Evolutionary conservation across 1,284 basidiomycete species (phyloP), one percentile per base, ranked within the genome.

Genomic region (Coriolopsis trogii): DNA sequence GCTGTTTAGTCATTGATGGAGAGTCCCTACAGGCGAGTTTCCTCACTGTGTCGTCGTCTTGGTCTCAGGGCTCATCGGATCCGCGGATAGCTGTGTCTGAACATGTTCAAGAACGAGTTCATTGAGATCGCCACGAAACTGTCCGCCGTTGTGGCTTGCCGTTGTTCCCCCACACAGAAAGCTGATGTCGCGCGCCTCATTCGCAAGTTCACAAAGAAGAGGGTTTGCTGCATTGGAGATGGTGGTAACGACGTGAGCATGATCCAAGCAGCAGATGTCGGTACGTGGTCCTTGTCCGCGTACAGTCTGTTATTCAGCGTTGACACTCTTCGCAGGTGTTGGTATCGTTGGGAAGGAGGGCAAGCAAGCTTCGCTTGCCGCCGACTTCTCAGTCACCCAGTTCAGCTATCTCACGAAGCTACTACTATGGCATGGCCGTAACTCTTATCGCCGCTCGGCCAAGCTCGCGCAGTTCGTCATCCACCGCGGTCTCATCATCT

Each of bases 301-400:
- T 30, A 15, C 5, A 16, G 6, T 18, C 4, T 2, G 3, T n/a
- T 13, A 13, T 21, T 8, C 4, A n/a, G 16, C 31, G 16, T 6
- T 31, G 4, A 10, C 42, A n/a, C 28, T 41, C 9, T 24, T 12
- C 12, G 4, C 53, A 94, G 95, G 95, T 29, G 84, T 99, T 26
- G 97, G 97, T 26, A 99, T 99, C 55, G 95, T 98, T 6, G 97
- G 97, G 15, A 99, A 99, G 69, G 97, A 99, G 75, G 97, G 97
- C 13, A 96, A 93, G 69, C 97, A 99, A 71, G 97, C 97, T 0
- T 97, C 95, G 0, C 81, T 99, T 2, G 96, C 97, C 0, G 97
- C 97, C 12, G 97, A 99, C 70, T 99, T 99, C 66, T 96, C 93
- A 4, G 91, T 99, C 58, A 95, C 86, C 3, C 97, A 99, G 67